Conservation (phyloP, 768 basidiomycete species). For the Postia placenta region DNA sequence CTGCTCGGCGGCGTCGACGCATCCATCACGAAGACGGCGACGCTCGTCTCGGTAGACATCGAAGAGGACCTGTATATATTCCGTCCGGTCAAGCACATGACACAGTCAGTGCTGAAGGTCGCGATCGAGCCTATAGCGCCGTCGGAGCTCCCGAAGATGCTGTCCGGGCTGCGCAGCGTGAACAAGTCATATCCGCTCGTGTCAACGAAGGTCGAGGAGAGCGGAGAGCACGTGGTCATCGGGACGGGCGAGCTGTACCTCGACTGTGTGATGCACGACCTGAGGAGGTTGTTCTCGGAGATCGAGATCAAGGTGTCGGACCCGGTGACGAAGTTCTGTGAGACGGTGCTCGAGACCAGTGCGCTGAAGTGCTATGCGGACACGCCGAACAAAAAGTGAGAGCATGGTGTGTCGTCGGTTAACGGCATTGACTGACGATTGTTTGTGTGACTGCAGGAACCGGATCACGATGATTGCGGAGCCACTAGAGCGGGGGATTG, state of each 20-base stretch:
- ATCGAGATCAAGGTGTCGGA: slow-evolving; percentile 99
- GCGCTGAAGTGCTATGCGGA: slow-evolving; percentile 99
- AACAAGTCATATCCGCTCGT: slow-evolving; percentile 97
- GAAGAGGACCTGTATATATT: slow-evolving; percentile 93
- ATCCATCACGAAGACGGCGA: slow-evolving; percentile 94
- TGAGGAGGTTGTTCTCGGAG: slow-evolving; percentile 88
- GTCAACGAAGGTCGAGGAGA: slow-evolving; percentile 95
- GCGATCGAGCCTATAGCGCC: slow-evolving; percentile 98
- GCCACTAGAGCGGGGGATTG: slow-evolving; percentile 90
- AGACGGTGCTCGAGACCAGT: slow-evolving; percentile 96
- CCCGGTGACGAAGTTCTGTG: slow-evolving; percentile 96
- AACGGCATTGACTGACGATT: slow-evolving; percentile 6
- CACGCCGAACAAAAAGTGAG: slow-evolving; percentile 97
- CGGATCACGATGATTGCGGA: slow-evolving; percentile 99
- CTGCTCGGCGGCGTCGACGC: slow-evolving; percentile 90
- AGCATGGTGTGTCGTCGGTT: slow-evolving; percentile 7
- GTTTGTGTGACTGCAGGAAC: slow-evolving; percentile 53
- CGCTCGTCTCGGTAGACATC: slow-evolving; percentile 64
- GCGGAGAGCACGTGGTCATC: slow-evolving; percentile 93
- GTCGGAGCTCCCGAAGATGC: slow-evolving; percentile 97
- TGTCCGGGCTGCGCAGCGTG: slow-evolving; percentile 91
- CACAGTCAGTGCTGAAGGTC: slow-evolving; percentile 93
- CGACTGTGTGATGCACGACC: slow-evolving; percentile 95
- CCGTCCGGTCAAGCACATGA: slow-evolving; percentile 94
- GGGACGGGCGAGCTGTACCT: slow-evolving; percentile 97